A percentile compares a stretch with the other conserved stretches of the same genome.
Conservation (phyloP, 2,329 filamentous ascomycete species). For the Fusarium anthophilum region DNA sequence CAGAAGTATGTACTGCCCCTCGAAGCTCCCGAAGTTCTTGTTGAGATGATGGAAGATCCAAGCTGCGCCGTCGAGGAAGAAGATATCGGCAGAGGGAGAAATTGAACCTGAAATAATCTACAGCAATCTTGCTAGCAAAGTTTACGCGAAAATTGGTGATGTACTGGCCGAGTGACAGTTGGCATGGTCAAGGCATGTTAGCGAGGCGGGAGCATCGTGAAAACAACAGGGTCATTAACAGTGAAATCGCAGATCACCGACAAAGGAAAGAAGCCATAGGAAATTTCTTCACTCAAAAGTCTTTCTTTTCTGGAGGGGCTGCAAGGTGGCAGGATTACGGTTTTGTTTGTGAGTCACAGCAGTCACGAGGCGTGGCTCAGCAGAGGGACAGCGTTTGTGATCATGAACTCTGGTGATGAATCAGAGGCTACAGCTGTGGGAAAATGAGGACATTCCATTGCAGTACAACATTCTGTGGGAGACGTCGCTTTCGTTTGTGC, state of each 20-base stretch:
- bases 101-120: rapidly evolving
- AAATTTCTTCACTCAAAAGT: rapidly evolving
- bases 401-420: not conserved
- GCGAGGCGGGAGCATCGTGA: not conserved
- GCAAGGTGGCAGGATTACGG: not conserved
- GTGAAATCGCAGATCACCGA: not conserved
- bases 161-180: not conserved
- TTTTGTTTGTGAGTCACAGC: not conserved
- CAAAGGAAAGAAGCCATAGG: rapidly evolving
- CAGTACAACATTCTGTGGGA: rapidly evolving
- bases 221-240: not conserved
- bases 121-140: not conserved
- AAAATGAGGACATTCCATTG: rapidly evolving
- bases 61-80: too few species aligned
- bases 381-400: too few species aligned
- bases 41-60: not conserved
- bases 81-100: rapidly evolving
- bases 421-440: rapidly evolving
- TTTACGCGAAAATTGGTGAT: not conserved
- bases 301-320: not conserved
- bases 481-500: too few species aligned
- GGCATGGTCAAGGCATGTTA: not conserved
- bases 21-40: not conserved
- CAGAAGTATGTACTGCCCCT: not conserved
- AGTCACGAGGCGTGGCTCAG: too few species aligned